Conservation (phyloP, 371 early-diverging fungal species). For the Syncephalastrum sp. region DNA sequence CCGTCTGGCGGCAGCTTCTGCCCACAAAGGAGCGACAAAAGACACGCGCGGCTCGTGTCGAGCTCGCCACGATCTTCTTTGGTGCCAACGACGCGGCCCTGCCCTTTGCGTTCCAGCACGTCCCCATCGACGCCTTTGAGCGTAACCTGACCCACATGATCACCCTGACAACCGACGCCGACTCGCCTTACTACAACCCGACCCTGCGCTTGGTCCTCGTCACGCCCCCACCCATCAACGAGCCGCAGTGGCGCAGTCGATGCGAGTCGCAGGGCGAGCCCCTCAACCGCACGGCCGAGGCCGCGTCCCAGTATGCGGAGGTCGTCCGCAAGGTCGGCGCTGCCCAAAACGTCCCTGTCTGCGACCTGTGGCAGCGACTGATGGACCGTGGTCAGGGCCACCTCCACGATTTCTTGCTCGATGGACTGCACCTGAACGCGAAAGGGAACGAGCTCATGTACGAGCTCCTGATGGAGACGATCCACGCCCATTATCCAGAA, state of each 20-base stretch:
- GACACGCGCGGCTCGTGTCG: conserved; percentile 33
- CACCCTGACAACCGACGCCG: conserved; percentile 42
- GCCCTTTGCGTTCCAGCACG: conserved; percentile 56
- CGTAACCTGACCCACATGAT: conserved; percentile 61
- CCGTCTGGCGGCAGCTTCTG: conserved; percentile 59
- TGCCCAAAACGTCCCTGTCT: conserved; percentile 38
- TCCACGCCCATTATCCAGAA: conserved; percentile 28
- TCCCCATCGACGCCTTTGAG: conserved; percentile 62
- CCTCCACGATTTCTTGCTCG: conserved; percentile 46
- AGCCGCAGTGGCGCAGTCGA: conserved; percentile 47
- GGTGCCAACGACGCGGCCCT: conserved; percentile 85
- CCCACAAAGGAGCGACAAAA: conserved; percentile 36
- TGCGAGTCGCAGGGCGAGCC: conserved; percentile 34
- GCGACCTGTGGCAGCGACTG: conserved; percentile 63
- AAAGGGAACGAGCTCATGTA: conserved; percentile 56
- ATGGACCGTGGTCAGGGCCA: conserved; percentile 24
- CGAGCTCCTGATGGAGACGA: conserved; percentile 31
- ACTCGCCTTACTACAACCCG: conserved; percentile 56
- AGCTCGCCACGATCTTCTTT: conserved; percentile 71
- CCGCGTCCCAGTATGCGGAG: conserved; percentile 59
- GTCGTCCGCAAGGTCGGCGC: conserved; percentile 50
- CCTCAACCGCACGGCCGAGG: conserved; percentile 47
- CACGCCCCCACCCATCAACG: conserved; percentile 76
- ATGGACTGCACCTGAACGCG: conserved; percentile 66
- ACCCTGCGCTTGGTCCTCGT: conserved; percentile 64